Conservation (phyloP, 345 rosid genomes). For the Camelina hispida region DNA sequence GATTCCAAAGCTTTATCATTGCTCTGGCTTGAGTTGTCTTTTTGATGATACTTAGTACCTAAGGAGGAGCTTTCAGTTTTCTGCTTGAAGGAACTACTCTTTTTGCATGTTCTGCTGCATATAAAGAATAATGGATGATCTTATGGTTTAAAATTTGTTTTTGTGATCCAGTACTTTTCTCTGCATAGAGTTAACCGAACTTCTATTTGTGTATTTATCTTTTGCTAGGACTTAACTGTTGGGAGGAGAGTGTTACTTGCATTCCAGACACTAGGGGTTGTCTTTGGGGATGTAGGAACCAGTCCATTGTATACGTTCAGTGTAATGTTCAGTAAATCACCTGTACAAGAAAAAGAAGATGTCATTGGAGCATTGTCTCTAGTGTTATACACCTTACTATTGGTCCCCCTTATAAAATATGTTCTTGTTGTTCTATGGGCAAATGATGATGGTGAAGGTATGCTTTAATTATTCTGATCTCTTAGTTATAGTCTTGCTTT, state of each 20-base stretch:
- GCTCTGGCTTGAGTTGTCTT: no score
- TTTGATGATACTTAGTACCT: no score
- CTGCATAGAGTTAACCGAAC: background rate
- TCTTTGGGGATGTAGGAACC: conserved; percentile 98
- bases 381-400: conserved; percentile 83
- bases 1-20: background rate
- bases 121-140: conserved; percentile 3
- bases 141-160: conserved; percentile 10
- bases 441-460: conserved; percentile 99
- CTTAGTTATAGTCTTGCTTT: background rate
- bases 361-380: conserved; percentile 93
- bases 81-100: background rate
- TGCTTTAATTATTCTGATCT: conserved; percentile 26
- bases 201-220: conserved; percentile 29
- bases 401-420: conserved; percentile 91
- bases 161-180: conserved; percentile 7
- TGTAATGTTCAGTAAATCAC: conserved; percentile 93
- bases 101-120: conserved; percentile 7
- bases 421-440: conserved; percentile 98
- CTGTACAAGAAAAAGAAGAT: conserved; percentile 80
- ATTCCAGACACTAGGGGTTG: conserved; percentile 94
- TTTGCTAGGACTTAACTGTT: conserved; percentile 67
- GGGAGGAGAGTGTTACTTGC: conserved; percentile 85
- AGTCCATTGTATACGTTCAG: conserved; percentile 95
- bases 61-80: no score